Percentiles rank a stretch among this genome's conserved stretches.
Conservation (phyloP, 1,284 basidiomycete genomes). For the Porogramme epimiltina region DNA sequence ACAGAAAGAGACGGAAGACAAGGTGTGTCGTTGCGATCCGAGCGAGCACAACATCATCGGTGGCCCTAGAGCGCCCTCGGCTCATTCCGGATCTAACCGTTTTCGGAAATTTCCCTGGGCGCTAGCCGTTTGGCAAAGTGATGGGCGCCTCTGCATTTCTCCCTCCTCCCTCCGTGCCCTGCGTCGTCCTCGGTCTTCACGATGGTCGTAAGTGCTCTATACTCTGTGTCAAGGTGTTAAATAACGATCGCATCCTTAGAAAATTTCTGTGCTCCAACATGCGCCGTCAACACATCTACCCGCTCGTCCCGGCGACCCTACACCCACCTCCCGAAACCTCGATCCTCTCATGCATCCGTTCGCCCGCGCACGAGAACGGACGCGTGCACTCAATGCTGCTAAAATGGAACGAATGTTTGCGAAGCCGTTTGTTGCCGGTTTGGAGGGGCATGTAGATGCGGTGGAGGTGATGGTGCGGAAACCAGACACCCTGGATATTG, state of each 20-base stretch:
- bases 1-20: background rate
- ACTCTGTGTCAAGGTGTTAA: too few relatives aligned
- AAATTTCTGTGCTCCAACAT: slow-evolving; percentile 89
- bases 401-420: slow-evolving; percentile 98
- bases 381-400: slow-evolving; percentile 90
- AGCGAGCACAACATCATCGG: background rate
- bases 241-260: slow-evolving; percentile 45
- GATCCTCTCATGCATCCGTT: slow-evolving; percentile 96
- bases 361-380: slow-evolving; percentile 89
- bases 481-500: slow-evolving; percentile 73
- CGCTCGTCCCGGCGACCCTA: slow-evolving; percentile 74
- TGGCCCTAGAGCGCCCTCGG: background rate
- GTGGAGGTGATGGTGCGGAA: slow-evolving; percentile 87
- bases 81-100: slow-evolving; percentile 3
- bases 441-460: slow-evolving; percentile 97
- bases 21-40: background rate
- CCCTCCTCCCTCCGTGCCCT: background rate
- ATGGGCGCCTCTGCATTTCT: background rate
- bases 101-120: slow-evolving; percentile 9
- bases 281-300: slow-evolving; percentile 78
- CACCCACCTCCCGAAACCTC: slow-evolving; percentile 89
- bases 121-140: background rate
- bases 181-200: background rate
- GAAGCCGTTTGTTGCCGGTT: slow-evolving; percentile 89
- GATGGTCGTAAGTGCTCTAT: slow-evolving; percentile 26